Conservation (phyloP, 805 yeast species). For the Ogataea henricii region DNA sequence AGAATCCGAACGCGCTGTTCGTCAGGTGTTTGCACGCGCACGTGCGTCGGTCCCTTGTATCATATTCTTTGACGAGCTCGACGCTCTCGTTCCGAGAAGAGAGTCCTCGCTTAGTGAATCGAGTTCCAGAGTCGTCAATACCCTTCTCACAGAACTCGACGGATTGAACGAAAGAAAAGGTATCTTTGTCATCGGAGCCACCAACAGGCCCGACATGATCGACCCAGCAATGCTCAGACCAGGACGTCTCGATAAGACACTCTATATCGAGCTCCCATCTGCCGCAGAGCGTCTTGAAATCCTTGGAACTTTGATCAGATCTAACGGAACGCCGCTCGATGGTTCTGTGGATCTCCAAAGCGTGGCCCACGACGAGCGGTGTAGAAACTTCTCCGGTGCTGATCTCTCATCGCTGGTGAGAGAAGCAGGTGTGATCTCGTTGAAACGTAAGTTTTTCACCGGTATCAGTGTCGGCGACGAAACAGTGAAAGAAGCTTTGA, state of each 20-base stretch:
- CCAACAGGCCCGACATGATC: constrained; percentile 96
- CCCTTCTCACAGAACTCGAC: constrained; percentile 90
- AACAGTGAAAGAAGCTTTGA: constrained; percentile 24
- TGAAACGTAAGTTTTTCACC: constrained; percentile 70
- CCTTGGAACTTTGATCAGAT: constrained; percentile 68
- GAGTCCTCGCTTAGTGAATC: constrained; percentile 87
- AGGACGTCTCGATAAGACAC: constrained; percentile 90
- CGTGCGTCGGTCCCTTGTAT: constrained; percentile 94
- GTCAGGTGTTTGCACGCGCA: constrained; percentile 92
- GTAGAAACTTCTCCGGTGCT: constrained; percentile 93
- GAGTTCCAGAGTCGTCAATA: constrained; percentile 91
- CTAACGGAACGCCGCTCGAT: constrained; percentile 76
- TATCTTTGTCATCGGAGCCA: constrained; percentile 93
- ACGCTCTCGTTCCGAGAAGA: constrained; percentile 93
- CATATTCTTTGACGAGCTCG: constrained; percentile 93
- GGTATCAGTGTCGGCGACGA: constrained; percentile 51
- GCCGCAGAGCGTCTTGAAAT: constrained; percentile 80
- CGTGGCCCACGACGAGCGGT: constrained; percentile 74
- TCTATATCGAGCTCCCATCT: constrained; percentile 87
- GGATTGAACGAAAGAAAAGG: constrained; percentile 93
- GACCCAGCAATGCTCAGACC: constrained; percentile 98
- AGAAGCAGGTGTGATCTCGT: constrained; percentile 90
- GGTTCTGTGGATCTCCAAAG: constrained; percentile 56
- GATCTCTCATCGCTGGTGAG: constrained; percentile 89
- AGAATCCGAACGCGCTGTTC: constrained; percentile 88